Evolutionary conservation across 352 stramenopile species (phyloP), one percentile per base, ranked within the genome.

Genomic region (Phytophthora citricola): DNA sequence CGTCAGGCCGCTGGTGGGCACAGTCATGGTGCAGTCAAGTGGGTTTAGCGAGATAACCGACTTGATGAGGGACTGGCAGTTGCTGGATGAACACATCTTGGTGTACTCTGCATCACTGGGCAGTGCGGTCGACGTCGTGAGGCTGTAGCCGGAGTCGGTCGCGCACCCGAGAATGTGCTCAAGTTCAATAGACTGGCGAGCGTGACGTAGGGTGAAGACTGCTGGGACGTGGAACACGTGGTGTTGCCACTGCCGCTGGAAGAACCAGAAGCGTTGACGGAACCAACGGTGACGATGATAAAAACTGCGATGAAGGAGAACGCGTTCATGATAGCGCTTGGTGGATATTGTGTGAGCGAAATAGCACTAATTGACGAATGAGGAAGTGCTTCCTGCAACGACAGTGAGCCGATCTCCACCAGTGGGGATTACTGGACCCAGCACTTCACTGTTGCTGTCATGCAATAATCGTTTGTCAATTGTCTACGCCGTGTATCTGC

Each of bases 21-120:
- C 63, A 0, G 26, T 54, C 26, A 78, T 58, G 7, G 48, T 61
- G 49, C 71, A 78, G 53, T 78, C 66, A 5, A 51, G 53, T 12
- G 62, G 66, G 44, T 45, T 51, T 38, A 66, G 55, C 41, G 56
- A 51, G 2, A 51, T 64, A 47, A 78, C 53, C 2, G 44, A 60
- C 34, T 56, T 54, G 52, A 75, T 66, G 38, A 75, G 44, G 12
- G 45, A 52, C 57, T 65, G 34, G 58, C 71, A 79, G 24, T 60
- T 31, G 38, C 4, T 53, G 20, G 58, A 69, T 6, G 56, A 54
- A 55, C 71, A 76, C 71, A 79, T 79, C n/a, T 46, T 76, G 12
- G 43, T 41, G 38, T 73, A 63, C 57, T 77, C 58, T 10, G 50
- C 60, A 27, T 72, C 57, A 32, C 52, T 67, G 11, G 72, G 72